Evolutionary conservation across 2,329 filamentous ascomycete genomes (phyloP).

Genomic region (Aspergillus sp.): DNA sequence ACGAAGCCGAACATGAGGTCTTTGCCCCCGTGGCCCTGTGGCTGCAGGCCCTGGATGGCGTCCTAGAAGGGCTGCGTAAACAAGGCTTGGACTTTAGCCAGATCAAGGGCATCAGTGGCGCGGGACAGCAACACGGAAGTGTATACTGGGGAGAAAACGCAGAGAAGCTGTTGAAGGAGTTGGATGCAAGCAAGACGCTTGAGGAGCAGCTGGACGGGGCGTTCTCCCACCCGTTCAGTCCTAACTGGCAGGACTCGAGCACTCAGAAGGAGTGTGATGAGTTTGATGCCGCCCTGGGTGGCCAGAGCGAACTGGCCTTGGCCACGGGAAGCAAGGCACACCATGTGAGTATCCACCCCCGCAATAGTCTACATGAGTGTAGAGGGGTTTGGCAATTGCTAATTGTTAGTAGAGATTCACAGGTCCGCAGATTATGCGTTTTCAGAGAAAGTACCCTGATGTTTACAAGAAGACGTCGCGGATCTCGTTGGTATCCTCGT

Average conservation of each 20-base stretch:
- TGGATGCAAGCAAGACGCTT: conserved; percentile 64
- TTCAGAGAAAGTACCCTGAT: conserved; percentile 75
- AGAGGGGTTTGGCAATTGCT: conserved; percentile 1
- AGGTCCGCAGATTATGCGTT: conserved; percentile 91
- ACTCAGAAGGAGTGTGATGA: conserved; percentile 88
- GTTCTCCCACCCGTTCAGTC: conserved; percentile 82
- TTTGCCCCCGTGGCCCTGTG: conserved; percentile 92
- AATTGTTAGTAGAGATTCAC: conserved; percentile 72
- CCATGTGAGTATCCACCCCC: conserved; percentile 64
- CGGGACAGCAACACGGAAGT: conserved; percentile 96
- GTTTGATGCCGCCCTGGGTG: conserved; percentile 74
- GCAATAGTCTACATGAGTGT: neutral
- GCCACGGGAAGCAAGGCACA: conserved; percentile 91
- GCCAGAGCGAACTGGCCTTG: conserved; percentile 68
- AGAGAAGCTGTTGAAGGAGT: conserved; percentile 60
- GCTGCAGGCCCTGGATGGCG: conserved; percentile 87
- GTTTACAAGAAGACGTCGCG: conserved; percentile 78
- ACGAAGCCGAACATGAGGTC: conserved; percentile 81
- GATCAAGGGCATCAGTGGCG: conserved; percentile 82
- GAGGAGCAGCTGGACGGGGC: conserved; percentile 71
- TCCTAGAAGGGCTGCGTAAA: conserved; percentile 70
- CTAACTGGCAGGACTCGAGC: conserved; percentile 98
- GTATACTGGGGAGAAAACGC: conserved; percentile 84
- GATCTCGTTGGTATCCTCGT: conserved; percentile 93
- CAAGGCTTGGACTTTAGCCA: conserved; percentile 71